Evolutionary conservation across 2,329 filamentous ascomycete genomes (phyloP), one percentile per base, ranked within the genome.

Genomic region (Fusarium paranaense): DNA sequence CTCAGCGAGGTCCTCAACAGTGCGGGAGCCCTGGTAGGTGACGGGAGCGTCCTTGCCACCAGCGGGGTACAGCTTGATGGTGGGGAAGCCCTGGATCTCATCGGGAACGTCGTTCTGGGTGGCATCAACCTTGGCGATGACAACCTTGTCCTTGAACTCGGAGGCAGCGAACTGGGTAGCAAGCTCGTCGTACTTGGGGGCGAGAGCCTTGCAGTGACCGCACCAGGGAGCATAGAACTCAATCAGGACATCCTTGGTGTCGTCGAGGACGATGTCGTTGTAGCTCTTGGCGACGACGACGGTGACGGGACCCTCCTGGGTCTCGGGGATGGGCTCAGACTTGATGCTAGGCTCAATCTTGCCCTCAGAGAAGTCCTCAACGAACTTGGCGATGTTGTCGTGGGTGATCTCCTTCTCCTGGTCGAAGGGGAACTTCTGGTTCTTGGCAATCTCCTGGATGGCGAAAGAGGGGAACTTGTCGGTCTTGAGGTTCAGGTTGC

Each of bases 211-310:
- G 94, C 97, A 99, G 91, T 99, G 97, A 79, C 97, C 97, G 84
- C 97, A 99, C 97, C 97, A 99, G 75, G 97, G 97, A 69, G 97
- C 97, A 87, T 99, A 99, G 88, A 98, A 98, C 89, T 99, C 97
- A 75, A 99, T 86, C 77, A 99, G 90, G 69, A 99, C 97, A 85
- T 99, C 97, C 93, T 98, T 98, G 82, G 92, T 89, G 84, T 97
- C 93, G 82, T 99, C 93, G 65, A 98, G 90, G 80, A 99, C 95
- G 77, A 98, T 87, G 9, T 97, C 90, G 74, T 98, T 89, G 90
- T 98, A 99, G 87, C 90, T 96, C 87, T 97, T 94, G 83, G 96
- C 97, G 67, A 99, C 97, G 67, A 99, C 90, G 71, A 97, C 89
- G 70, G 91, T 92, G 80, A 98, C 96, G 73, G 95, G 90, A 66